Base-by-base conservation (phyloP, 2,329 filamentous ascomycete species). In the Rhynchosporium graminicola region DNA sequence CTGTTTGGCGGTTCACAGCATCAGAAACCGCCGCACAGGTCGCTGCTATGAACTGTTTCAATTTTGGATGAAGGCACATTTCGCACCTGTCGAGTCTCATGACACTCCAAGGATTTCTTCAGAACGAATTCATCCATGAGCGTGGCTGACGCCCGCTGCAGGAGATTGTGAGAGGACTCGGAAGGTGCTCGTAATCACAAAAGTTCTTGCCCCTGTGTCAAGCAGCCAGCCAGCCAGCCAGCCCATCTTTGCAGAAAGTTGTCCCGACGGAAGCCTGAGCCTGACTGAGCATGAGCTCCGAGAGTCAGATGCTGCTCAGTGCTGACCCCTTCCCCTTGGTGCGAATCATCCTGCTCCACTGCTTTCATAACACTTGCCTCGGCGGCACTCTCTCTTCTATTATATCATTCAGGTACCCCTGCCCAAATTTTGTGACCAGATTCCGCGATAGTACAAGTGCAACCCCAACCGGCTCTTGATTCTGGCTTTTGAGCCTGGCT, bases 51-150 rank as follows among this genome's bases (percentile, higher is more conserved):
- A 56, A 31, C 10, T 56, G 52, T 42, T 43, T 42, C 52, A 56
- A 56, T 56, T 43, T 56, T 43, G 52, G 52, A 56, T 56, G 52
- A 55, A 55, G 6, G 9, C 45, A 47, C 4, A 13, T 55, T 42
- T 56, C 36, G 31, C 28, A 52, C 50, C 50, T 38, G 50, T 38
- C 50, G 50, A 52, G 50, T 52, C 50, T 52, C 50, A 52, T 52
- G 33, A 52, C 38, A 33, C 31, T 8, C 31, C 50, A 52, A 52
- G 50, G 50, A 52, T 52, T 52, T 52, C 15, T 20, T 38, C n/a
- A 52, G 50, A 52, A 52, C 50, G 15, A 38, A 33, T 38, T 52
- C 33, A 40, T 52, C 50, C 48, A 51, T 31, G 15, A 51, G 29
- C 48, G 48, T 20, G 20, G 20, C 20, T 20, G 20, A 51, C 47